These are phyloP conservation scores for Trametes cubensis DNA, from an alignment of 768 basidiomycete species.

Conservation along the genomic window DNA sequence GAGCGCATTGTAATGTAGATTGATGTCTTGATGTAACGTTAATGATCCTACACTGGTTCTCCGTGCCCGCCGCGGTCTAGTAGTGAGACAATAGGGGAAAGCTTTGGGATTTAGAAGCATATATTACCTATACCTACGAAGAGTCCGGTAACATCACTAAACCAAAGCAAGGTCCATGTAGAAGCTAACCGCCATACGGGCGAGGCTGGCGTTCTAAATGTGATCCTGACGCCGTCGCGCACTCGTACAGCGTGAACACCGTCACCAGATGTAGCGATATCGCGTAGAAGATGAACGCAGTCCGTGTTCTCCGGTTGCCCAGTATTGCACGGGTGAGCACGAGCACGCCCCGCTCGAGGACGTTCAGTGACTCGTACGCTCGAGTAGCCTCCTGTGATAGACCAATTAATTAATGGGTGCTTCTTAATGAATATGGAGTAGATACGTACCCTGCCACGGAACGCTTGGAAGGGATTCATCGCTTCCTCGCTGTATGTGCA, in stretches of 20 bases:
- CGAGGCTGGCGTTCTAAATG: constrained; percentile 55
- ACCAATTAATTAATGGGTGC: not conserved
- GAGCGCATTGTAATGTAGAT: too few species aligned
- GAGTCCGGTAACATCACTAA: not conserved
- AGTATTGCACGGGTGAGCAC: constrained; percentile 83
- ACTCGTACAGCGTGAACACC: constrained; percentile 78
- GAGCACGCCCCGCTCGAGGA: constrained; percentile 86
- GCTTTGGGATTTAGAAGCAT: not conserved
- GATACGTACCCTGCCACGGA: constrained; percentile 84
- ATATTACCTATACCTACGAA: constrained; percentile 5
- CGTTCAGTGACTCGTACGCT: constrained; percentile 89
- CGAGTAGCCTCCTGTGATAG: constrained; percentile 83
- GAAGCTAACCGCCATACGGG: constrained; percentile 36
- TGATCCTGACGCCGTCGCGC: constrained; percentile 53
- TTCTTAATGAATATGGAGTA: not conserved
- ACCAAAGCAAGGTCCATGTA: too few species aligned
- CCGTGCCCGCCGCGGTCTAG: too few species aligned
- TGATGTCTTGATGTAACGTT: too few species aligned
- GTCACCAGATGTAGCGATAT: constrained; percentile 78
- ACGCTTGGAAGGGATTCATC: constrained; percentile 98
- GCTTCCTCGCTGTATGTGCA: constrained; percentile 64
- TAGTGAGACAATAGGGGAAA: too few species aligned
- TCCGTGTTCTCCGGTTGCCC: constrained; percentile 87
- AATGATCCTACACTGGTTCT: too few species aligned
- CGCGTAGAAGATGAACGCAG: constrained; percentile 88